A percentile compares a stretch with the other conserved stretches of the same genome.
phyloP scores from a whole-genome alignment of 208 protist species.

The Crithidia sp. region DNA sequence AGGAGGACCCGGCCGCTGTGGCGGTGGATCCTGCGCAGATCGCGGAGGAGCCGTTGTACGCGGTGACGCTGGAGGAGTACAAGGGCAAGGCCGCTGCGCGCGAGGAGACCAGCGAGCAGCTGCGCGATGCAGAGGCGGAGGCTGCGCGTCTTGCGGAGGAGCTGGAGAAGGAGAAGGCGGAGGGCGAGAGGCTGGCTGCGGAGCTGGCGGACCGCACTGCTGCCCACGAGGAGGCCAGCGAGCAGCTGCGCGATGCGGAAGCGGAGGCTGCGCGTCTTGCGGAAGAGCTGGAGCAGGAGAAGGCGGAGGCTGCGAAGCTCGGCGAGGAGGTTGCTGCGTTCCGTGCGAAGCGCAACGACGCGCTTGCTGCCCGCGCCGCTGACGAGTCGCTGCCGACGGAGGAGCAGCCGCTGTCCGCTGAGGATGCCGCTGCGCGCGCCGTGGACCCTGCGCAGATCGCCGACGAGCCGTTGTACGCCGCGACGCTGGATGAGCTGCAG shows the following conservation, averaged over 20 bases:
- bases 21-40: conserved; percentile 26
- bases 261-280: too few species aligned
- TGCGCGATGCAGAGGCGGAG: conserved; percentile 4
- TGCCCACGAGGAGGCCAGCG: too few species aligned
- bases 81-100: background rate
- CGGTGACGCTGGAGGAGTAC: conserved; percentile 34
- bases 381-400: background rate
- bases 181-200: too few species aligned
- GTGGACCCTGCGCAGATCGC: too few species aligned
- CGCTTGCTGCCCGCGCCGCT: background rate
- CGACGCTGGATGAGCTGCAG: too few species aligned
- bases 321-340: background rate
- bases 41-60: conserved; percentile 34
- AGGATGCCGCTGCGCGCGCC: background rate
- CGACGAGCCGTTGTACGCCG: conserved; percentile 17
- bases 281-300: background rate
- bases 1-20: conserved; percentile 3
- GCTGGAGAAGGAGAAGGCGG: conserved; percentile 2
- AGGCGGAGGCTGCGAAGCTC: background rate
- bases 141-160: conserved; percentile 17
- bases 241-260: too few species aligned
- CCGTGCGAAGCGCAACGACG: conserved; percentile 4
- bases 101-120: too few species aligned
- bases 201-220: too few species aligned
- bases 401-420: background rate